phyloP scores from a whole-genome alignment of 1,284 basidiomycete genomes.

The Ganoderma resinaceum region DNA sequence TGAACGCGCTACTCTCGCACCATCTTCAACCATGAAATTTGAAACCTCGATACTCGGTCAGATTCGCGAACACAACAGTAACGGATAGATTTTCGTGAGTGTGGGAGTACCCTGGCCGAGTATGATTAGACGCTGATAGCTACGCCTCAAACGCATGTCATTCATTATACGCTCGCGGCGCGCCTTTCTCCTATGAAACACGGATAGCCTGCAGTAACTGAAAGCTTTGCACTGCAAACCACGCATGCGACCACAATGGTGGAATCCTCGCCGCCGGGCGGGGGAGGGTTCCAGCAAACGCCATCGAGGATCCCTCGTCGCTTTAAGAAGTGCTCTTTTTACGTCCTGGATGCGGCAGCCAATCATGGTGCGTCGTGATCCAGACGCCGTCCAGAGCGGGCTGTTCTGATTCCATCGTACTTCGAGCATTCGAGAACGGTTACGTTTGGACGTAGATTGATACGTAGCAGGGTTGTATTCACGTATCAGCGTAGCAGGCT shows the following conservation, averaged over 20 bases:
- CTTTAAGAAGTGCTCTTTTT: background rate
- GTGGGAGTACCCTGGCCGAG: background rate
- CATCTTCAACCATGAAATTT: background rate
- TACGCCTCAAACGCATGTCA: background rate
- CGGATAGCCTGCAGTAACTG: background rate
- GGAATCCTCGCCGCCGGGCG: background rate
- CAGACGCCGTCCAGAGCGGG: background rate
- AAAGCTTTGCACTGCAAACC: background rate
- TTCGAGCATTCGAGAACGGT: background rate
- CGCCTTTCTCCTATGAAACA: background rate
- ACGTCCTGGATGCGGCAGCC: background rate
- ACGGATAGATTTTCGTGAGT: background rate
- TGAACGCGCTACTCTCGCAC: background rate
- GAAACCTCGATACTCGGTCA: background rate
- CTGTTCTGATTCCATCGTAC: background rate
- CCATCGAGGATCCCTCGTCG: background rate
- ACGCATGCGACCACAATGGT: background rate
- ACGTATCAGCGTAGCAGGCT: too few species aligned
- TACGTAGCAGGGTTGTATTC: too few species aligned
- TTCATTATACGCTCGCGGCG: background rate
- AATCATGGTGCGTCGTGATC: background rate
- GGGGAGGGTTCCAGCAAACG: background rate
- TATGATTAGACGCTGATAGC: background rate
- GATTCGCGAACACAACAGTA: background rate
- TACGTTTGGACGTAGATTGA: too few species aligned